Base-by-base conservation (phyloP, 2,329 filamentous ascomycete species). In the Emericellopsis cladophorae region DNA sequence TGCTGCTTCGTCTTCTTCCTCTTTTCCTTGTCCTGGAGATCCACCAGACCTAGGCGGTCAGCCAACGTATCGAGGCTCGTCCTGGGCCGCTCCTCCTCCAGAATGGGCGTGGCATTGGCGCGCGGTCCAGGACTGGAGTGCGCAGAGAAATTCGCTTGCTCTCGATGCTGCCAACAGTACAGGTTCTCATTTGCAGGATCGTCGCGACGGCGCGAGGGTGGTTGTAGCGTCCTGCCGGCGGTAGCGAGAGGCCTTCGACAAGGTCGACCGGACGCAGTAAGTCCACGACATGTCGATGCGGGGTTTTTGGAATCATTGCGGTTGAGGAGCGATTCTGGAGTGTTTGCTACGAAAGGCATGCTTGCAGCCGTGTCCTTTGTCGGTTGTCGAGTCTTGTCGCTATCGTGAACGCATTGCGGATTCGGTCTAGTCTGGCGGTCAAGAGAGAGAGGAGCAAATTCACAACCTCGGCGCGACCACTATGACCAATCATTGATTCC, bases 81-180 rank as follows among this genome's bases (percentile, higher is more conserved):
- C 6, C 44, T 40, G 7, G 24, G 78, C 81, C 40, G 84, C 70
- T 43, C 75, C 68, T 49, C 26, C 32, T 79, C 72, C 41, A 81
- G 59, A 4, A 79, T 74, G 7, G 76, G 70, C 4, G 72, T 65
- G 15, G 65, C 55, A 34, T 56, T 58, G 43, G 53, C 52, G 34
- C 58, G 57, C 5, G 64, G 66, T 2, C 66, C 66, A 2, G 67
- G 64, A 45, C 62, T 70, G 15, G 67, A 68, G 36, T 57, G 58
- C 2, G 67, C 57, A 8, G 69, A 67, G 43, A 58, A 52, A 49
- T 57, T 54, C 42, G 86, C 86, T 60, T 98, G 92, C 43, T 92
- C 86, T 56, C 85, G 89, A 65, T 98, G 92, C 58, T 95, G 88
- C 83, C 85, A 95, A 67, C 90, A 96, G 63, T 88, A 95, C 39